Evolutionary conservation across 2,329 filamentous ascomycete species (phyloP), one percentile per base, ranked within the genome.

Genomic region (Gremmenia infestans): DNA sequence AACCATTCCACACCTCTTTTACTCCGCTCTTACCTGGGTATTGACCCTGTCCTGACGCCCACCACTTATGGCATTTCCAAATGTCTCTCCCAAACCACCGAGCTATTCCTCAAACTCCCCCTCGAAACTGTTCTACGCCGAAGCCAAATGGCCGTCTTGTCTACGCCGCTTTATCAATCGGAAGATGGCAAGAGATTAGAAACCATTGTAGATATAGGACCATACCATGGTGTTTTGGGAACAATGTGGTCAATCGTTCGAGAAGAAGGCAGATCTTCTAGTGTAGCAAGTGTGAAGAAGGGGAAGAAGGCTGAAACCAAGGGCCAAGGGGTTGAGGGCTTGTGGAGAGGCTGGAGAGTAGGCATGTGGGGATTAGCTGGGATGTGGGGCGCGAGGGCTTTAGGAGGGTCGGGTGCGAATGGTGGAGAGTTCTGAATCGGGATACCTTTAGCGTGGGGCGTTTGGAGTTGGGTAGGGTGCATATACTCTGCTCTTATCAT

Each of bases 111-210:
- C 63, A 92, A 93, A 67, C 82, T 97, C 12, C 94, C 94, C 0
- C 78, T 97, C 4, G 94, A 99, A 73, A 97, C 93, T 0, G 88
- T 96, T 15, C 80, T 97, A 7, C 86, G 94, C 48, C 84, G 94
- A 57, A 93, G 90, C 5, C 94, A 99, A 72, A 87, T 94, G 57
- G 79, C 86, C 1, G 84, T 91, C 1, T 78, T 90, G 47, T 48
- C 52, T 79, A 48, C 61, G 22, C 4, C 45, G 32, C 9, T 48
- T 36, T 48, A 62, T 48, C 36, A 52, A 6, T 25, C 55, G 28
- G 54, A 52, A 59, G 48, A 40, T 25, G 14, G 49, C 9, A 53
- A 53, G 17, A 76, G 72, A 48, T 68, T 89, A 47, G 85, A 90
- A 54, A 91, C 90, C 0, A 86, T 97, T 53, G 85, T 97, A 0